Conservation (phyloP, 192 early-diverging fungal species). For the Gaertneriomyces semiglobifer region DNA sequence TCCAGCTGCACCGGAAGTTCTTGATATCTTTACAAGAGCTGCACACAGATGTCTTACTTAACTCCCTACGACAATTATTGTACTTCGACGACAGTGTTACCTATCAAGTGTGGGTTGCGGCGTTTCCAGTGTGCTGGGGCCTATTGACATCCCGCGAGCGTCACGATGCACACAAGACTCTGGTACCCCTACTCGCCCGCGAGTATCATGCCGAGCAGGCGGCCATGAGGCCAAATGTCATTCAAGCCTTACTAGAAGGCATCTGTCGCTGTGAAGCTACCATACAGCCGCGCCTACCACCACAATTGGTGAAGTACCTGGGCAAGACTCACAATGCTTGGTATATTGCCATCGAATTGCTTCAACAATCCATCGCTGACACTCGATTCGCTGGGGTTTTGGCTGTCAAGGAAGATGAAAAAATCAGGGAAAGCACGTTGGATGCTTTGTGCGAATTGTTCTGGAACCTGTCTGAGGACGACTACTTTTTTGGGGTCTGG, state of each 20-base stretch:
- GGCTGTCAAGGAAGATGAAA: slow-evolving; percentile 76
- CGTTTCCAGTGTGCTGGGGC: slow-evolving; percentile 86
- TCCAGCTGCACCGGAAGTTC: slow-evolving; percentile 61
- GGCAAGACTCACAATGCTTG: slow-evolving; percentile 91
- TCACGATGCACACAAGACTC: slow-evolving; percentile 77
- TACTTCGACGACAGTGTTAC: slow-evolving; percentile 55
- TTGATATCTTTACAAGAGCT: slow-evolving; percentile 51
- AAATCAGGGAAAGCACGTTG: slow-evolving; percentile 80
- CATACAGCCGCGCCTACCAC: slow-evolving; percentile 70
- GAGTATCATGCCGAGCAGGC: slow-evolving; percentile 86
- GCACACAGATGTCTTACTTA: slow-evolving; percentile 35
- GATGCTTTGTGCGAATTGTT: slow-evolving; percentile 90
- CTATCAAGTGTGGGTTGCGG: slow-evolving; percentile 72
- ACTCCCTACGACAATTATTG: slow-evolving; percentile 40
- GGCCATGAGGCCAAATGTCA: slow-evolving; percentile 84
- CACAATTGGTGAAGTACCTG: slow-evolving; percentile 89
- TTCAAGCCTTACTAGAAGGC: slow-evolving; percentile 87
- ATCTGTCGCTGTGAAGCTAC: slow-evolving; percentile 68
- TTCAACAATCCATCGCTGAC: slow-evolving; percentile 64
- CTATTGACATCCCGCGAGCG: slow-evolving; percentile 67
- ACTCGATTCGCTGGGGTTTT: slow-evolving; percentile 43
- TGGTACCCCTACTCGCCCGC: slow-evolving; percentile 82
- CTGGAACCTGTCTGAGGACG: slow-evolving; percentile 74
- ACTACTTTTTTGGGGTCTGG: slow-evolving; percentile 93
- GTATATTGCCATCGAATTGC: slow-evolving; percentile 80